Percentiles rank a stretch among this genome's conserved stretches.
Conservation (phyloP, 73 alveolate species). For the Symbiodinium natans region DNA sequence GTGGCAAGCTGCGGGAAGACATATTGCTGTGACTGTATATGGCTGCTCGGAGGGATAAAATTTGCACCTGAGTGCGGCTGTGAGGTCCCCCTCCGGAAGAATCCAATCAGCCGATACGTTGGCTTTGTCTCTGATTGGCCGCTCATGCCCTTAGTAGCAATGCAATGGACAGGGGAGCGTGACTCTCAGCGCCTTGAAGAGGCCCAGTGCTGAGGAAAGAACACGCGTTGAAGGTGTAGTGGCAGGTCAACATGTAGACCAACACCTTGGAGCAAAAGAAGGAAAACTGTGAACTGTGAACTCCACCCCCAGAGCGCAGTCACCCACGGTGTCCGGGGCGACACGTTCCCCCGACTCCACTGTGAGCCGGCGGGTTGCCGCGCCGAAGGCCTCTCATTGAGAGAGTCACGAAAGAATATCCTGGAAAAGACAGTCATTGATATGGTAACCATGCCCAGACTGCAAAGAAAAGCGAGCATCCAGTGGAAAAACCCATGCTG, state of each 20-base stretch:
- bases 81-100: background rate
- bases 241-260: background rate
- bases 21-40: background rate
- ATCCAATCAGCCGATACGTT: background rate
- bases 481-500: too few species aligned
- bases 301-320: background rate
- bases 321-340: background rate
- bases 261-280: background rate
- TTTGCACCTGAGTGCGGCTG: slow-evolving; percentile 11
- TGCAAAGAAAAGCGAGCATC: too few species aligned
- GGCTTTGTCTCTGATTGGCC: background rate
- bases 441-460: too few species aligned
- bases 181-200: slow-evolving; percentile 44
- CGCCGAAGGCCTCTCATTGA: background rate
- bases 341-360: background rate
- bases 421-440: too few species aligned
- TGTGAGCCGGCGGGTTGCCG: background rate
- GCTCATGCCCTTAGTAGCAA: too few species aligned
- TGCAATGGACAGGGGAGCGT: background rate
- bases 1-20: background rate
- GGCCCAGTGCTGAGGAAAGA: background rate
- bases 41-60: slow-evolving; percentile 20
- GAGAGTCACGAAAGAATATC: background rate
- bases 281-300: background rate
- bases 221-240: background rate